Conservation (phyloP, 306 rosid genomes). For the Gillenia trifoliata region DNA sequence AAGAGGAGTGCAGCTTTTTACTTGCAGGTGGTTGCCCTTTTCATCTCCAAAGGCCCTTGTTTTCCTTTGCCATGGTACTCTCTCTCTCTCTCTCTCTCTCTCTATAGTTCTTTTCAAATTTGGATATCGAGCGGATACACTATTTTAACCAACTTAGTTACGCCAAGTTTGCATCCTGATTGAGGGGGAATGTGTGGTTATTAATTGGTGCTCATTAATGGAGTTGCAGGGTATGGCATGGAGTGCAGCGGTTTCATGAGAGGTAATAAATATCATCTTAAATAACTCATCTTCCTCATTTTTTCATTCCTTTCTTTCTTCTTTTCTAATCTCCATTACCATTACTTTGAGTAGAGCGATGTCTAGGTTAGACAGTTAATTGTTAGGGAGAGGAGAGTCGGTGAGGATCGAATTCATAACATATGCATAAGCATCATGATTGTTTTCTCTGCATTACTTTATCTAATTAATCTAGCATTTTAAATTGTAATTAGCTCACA, state of each 20-base stretch:
- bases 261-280: constrained; percentile 57
- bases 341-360: no score
- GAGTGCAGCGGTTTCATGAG: constrained; percentile 93
- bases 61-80: constrained; percentile 82
- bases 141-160: no score
- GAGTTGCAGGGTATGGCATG: constrained; percentile 83
- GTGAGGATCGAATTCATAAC: no score
- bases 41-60: constrained; percentile 66
- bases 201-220: constrained; percentile 17
- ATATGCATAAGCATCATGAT: no score
- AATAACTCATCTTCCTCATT: background rate
- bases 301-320: background rate
- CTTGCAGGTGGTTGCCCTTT: constrained; percentile 76
- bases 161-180: background rate
- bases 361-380: no score
- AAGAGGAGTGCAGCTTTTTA: constrained; percentile 66
- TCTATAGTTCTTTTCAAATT: background rate
- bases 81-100: background rate
- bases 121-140: no score
- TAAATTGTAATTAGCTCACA: background rate
- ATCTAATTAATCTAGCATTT: background rate
- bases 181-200: background rate
- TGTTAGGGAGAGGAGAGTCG: no score
- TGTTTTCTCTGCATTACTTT: no score
- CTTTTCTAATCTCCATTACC: background rate